A percentile compares a stretch with the other conserved stretches of the same genome.
Conservation (phyloP, 2,329 filamentous ascomycete genomes). For the Neodidymelliopsis sp. region DNA sequence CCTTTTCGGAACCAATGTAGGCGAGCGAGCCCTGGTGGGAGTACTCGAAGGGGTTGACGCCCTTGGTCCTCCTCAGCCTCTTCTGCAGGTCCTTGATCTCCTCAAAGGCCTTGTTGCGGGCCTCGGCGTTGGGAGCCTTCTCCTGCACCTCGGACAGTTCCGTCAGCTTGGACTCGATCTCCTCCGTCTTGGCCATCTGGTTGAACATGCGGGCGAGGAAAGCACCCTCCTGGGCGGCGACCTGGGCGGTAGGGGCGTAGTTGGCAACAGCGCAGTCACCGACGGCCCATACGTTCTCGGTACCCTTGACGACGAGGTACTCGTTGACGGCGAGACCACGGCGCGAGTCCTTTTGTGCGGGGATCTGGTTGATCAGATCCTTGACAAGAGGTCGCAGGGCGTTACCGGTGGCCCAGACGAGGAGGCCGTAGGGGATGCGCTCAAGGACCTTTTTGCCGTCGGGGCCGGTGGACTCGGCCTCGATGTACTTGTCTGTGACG, state of each 20-base stretch:
- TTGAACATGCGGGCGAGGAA: slow-evolving; percentile 98
- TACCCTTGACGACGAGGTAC: slow-evolving; percentile 96
- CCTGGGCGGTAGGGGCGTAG: slow-evolving; percentile 96
- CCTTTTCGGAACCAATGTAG: slow-evolving; percentile 98
- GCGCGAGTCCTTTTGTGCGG: slow-evolving; percentile 92
- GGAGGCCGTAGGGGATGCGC: slow-evolving; percentile 88
- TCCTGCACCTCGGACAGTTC: slow-evolving; percentile 68
- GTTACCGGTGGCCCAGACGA: slow-evolving; percentile 99
- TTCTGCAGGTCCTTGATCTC: slow-evolving; percentile 89
- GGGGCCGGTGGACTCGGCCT: slow-evolving; percentile 82
- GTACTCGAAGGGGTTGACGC: slow-evolving; percentile 98
- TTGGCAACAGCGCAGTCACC: slow-evolving; percentile 97
- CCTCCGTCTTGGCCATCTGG: slow-evolving; percentile 95
- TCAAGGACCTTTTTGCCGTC: slow-evolving; percentile 85
- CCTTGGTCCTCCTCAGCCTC: slow-evolving; percentile 86
- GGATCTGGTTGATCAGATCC: slow-evolving; percentile 90
- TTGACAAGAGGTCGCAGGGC: slow-evolving; percentile 87
- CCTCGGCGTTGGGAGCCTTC: slow-evolving; percentile 71
- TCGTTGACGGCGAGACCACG: slow-evolving; percentile 97
- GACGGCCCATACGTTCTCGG: slow-evolving; percentile 96
- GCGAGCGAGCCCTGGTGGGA: slow-evolving; percentile 96
- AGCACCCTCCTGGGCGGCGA: slow-evolving; percentile 91
- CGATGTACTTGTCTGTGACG: slow-evolving; percentile 89
- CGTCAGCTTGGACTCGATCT: slow-evolving; percentile 77
- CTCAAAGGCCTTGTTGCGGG: slow-evolving; percentile 65